phyloP scores from a whole-genome alignment of 108 stramenopile species.

The Aureococcus anophagefferens region DNA sequence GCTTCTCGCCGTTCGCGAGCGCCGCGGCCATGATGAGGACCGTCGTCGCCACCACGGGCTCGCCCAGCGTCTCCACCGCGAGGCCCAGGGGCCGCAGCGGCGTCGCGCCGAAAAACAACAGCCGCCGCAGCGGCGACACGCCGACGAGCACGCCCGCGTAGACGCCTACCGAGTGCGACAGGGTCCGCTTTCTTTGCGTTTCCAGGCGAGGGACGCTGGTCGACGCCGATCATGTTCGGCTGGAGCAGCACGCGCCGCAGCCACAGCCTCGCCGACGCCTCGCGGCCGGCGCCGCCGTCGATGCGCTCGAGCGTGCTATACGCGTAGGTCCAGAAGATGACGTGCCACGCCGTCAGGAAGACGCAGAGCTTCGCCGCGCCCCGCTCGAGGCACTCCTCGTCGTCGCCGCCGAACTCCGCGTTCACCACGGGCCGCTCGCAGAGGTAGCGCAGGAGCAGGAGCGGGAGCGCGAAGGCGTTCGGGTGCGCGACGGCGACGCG shows the following conservation, averaged over 20 bases:
- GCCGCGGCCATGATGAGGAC: neutral
- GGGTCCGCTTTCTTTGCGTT: no score
- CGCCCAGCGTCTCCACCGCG: neutral
- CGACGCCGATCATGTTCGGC: neutral
- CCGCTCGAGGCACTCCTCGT: neutral
- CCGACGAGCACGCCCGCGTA: neutral
- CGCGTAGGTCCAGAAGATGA: neutral
- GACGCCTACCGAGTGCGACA: no score
- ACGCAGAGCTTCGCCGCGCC: neutral
- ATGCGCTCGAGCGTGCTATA: neutral
- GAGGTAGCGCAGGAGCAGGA: neutral
- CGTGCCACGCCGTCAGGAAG: neutral
- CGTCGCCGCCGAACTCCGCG: neutral
- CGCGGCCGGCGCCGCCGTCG: no score
- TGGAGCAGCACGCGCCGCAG: neutral
- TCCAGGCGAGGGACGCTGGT: no score
- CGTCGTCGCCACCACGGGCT: neutral
- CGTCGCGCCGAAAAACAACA: no score
- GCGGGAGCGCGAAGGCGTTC: neutral
- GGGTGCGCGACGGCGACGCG: neutral
- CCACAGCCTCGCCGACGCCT: no score
- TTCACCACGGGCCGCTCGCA: neutral
- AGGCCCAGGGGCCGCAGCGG: neutral
- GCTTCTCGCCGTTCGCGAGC: neutral
- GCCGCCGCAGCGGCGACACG: neutral